Evolutionary conservation across 257 asterid genomes (phyloP), one percentile per base, ranked within the genome.

Genomic region (Petunia axillaris): DNA sequence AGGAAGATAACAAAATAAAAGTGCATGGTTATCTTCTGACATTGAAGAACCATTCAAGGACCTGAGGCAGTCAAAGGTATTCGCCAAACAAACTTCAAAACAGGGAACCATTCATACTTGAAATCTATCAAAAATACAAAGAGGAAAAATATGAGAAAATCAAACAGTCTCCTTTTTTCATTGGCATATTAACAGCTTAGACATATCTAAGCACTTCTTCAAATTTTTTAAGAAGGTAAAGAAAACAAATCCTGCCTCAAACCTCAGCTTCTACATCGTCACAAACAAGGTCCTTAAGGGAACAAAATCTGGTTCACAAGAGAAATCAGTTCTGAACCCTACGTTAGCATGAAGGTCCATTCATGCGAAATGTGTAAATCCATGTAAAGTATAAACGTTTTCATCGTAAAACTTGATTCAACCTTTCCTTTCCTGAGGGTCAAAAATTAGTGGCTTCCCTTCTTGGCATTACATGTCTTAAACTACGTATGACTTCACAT

Each of bases 231-330:
- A 71, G 41, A 44, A 50, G 44, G 60, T 48, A 48, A 71, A 71
- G 44, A 48, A 46, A 71, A 71, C 35, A 48, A 71, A 71, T 35
- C 44, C 44, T 46, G 43, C 43, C 58, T 71, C 60, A 48, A 71
- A 43, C 77, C 77, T 71, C 58, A 9, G 44, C n/a, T 48, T 68
- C 76, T 71, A 71, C 77, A 48, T 48, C 35, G 62, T 71, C 60
- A 35, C 4, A 39, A 39, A 13, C 73, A 65, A 39, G 35, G 8
- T 39, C 44, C 35, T 63, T 65, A 65, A 65, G 35, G 50, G 73
- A n/a, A 65, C 35, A 71, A 71, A 52, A 71, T 71, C 43, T 71
- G 77, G 35, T 71, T 44, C 16, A 35, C 13, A 48, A 71, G 77
- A 48, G 44, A 11, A 48, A 48, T 48, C 43, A 7, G 44, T 11